Base-by-base conservation (phyloP, 2,329 filamentous ascomycete genomes). In the Stemphylium beticola region DNA sequence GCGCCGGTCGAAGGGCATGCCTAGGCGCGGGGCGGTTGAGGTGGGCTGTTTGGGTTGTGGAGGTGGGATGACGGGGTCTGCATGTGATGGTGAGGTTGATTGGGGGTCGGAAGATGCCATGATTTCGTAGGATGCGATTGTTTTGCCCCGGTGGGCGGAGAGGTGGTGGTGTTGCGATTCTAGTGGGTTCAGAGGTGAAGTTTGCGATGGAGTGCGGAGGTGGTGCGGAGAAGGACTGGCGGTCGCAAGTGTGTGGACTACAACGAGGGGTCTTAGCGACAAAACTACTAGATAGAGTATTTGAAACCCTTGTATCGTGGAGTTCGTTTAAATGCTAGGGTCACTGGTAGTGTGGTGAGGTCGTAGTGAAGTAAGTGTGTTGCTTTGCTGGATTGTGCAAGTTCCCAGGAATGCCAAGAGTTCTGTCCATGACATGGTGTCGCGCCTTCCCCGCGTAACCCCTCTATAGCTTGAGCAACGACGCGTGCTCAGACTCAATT, bases 1-100 rank as follows among this genome's bases (percentile, higher is more conserved):
- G 55, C 91, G 88, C 15, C 84, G 71, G 32, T 84, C 77, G 38
- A 88, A 84, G 42, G 87, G 83, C 49, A 92, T 83, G 31, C 87
- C 88, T 24, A 87, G 77, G 51, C 84, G 77, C 36, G 67, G 65
- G 4, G 53, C 32, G 17, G 49, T 52, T n/a, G 42, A 36, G 49
- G 47, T 40, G 46, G 32, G 50, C 24, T 46, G 17, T 22, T 38
- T 22, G 11, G 33, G 49, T 2, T 39, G 17, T 8, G 37, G n/a
- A 4, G 49, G 20, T 5, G 20, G 22, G 31, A 37, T 22, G 10
- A 37, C 18, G 36, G 45, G 42, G 14, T 29, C 22, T 33, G 40
- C 26, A 26, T 24, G 22, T 8, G 46, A 38, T 22, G 42, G 7
- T 11, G 51, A 17, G 24, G 32, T 10, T 36, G 18, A 9, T 12